Evolutionary conservation across 257 asterid species (phyloP).

Genomic region (Rehmannia glutinosa): DNA sequence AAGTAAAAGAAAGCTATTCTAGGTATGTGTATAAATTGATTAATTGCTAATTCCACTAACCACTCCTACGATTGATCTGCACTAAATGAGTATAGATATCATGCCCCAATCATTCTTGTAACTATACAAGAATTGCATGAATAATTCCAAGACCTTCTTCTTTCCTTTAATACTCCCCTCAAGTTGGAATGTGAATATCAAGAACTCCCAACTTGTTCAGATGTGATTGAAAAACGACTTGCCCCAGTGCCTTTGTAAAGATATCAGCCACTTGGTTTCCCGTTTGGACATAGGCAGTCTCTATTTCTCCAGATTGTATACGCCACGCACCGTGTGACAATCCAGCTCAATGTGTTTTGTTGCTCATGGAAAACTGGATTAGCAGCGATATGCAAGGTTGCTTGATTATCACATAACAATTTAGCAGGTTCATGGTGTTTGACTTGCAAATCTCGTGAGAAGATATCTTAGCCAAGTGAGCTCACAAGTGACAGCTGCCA

Average conservation of each 20-base stretch:
- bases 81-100: no score
- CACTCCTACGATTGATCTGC: no score
- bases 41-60: no score
- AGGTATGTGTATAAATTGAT: no score
- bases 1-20: no score
- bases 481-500: not conserved
- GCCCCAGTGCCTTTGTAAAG: not conserved
- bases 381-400: not conserved
- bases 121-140: no score
- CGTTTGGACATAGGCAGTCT: not conserved
- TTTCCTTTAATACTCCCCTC: no score
- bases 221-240: not conserved
- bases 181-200: not conserved
- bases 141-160: no score
- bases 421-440: not conserved
- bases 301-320: not conserved
- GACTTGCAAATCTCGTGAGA: not conserved
- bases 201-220: not conserved
- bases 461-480: not conserved
- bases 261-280: not conserved
- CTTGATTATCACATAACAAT: not conserved
- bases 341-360: not conserved
- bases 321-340: not conserved
- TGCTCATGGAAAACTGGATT: conserved; percentile 2
- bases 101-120: no score